Base-by-base conservation (phyloP, 805 yeast species). In the Candida endomychidarum region DNA sequence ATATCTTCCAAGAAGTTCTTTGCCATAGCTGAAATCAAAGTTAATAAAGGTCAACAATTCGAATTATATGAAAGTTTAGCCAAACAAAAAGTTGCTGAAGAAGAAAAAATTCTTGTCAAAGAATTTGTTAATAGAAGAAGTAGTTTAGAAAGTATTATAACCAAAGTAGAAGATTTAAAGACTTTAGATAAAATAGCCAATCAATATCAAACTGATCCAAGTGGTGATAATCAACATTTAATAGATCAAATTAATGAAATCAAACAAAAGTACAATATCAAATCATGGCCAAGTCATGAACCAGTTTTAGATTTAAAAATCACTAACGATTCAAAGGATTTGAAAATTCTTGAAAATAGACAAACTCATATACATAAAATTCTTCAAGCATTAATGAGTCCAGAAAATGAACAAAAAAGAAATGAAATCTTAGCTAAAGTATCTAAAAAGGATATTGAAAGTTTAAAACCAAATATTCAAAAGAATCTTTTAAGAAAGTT, bases 1-100 rank as follows among this genome's bases (percentile, higher is more conserved):
- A 64, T 89, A 29, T 82, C 95, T 12, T 77, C 90, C 12, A 73
- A 82, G 44, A 91, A 91, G 63, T 78, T 75, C 46, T 91, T 91
- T 68, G 89, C 97, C 8, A 80, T 91, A 43, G 96, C 97, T 2
- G 97, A 91, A 58, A 86, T 91, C 59, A 78, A 87, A 65, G 80
- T 75, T 58, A 83, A 86, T 56, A 81, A 85, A 64, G 98, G 97
- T 76, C 90, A 89, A 57, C 91, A 88, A 61, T 87, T 90, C 72
- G 91, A 86, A 19, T 67, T 75, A 47, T 89, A 85, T 66, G 85
- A 85, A 59, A 69, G 72, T 29, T 78, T 82, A 53, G 95, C 96
- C 37, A 83, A 81, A 51, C 65, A 66, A 35, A 72, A 75, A 49
- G 91, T 89, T 14, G 63, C 70, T 1, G 54, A 64, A n/a, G 95